These are phyloP conservation scores for Penicillium sp. DNA, from an alignment of 2,329 filamentous ascomycete genomes.

Conservation along the genomic window DNA sequence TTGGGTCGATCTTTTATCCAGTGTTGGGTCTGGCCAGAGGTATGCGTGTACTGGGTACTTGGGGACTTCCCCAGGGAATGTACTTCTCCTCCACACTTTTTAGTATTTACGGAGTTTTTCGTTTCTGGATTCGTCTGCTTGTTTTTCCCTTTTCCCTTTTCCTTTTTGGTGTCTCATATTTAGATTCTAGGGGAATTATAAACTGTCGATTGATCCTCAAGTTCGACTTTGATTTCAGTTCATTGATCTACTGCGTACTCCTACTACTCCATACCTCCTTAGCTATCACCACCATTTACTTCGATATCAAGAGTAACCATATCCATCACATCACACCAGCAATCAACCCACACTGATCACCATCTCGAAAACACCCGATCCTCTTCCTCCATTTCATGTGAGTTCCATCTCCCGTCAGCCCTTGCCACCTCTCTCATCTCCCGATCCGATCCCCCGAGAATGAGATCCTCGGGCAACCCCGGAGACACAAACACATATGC, in stretches of 20 bases:
- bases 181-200: conserved; percentile 1
- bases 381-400: conserved; percentile 8
- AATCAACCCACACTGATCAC: background rate
- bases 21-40: conserved; percentile 9
- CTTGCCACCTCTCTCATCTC: conserved; percentile 15
- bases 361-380: background rate
- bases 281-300: too few species aligned
- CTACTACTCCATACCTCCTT: too few species aligned
- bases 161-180: conserved; percentile 6
- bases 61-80: conserved; percentile 15
- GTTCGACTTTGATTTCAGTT: background rate
- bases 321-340: background rate
- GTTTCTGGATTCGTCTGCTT: conserved; percentile 1
- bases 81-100: conserved; percentile 21
- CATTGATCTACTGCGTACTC: background rate
- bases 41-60: conserved; percentile 16
- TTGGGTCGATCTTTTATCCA: conserved; percentile 16
- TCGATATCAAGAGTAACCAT: background rate
- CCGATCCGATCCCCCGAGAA: conserved; percentile 15
- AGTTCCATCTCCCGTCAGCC: conserved; percentile 4
- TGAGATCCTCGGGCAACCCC: conserved; percentile 17
- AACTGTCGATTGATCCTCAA: background rate
- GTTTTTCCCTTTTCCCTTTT: background rate
- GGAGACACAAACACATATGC: conserved; percentile 9
- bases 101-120: too few species aligned